A percentile compares a stretch with the other conserved stretches of the same genome.
Conservation (phyloP, 2,329 filamentous ascomycete genomes). For the Dissoconium aciculare region DNA sequence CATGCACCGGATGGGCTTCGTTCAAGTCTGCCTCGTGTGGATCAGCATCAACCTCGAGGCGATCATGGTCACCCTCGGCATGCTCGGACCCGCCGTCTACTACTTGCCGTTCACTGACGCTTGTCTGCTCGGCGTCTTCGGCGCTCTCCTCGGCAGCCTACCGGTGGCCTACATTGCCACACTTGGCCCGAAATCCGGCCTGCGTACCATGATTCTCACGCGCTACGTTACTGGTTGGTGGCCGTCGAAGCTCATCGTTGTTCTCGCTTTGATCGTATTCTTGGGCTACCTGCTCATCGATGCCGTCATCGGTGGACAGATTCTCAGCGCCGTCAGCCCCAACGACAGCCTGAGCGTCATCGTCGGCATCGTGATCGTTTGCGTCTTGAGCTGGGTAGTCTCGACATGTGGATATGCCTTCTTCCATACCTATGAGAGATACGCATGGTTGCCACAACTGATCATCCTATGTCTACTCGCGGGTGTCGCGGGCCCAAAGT, state of each 20-base stretch:
- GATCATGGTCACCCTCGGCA: conserved; percentile 50
- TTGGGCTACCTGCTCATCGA: conserved; percentile 47
- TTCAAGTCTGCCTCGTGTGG: conserved; percentile 45
- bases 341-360: conserved; percentile 45
- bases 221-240: conserved; percentile 48
- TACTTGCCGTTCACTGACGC: conserved; percentile 44
- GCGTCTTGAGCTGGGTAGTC: conserved; percentile 47
- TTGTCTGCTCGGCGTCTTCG: conserved; percentile 42
- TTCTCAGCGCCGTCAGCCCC: conserved; percentile 48
- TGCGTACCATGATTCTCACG: conserved; percentile 47
- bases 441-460: conserved; percentile 49
- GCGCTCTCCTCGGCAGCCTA: conserved; percentile 39
- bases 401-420: conserved; percentile 53
- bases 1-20: conserved; percentile 37
- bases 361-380: conserved; percentile 52
- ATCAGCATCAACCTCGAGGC: conserved; percentile 47
- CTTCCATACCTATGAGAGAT: conserved; percentile 56
- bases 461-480: conserved; percentile 47
- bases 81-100: conserved; percentile 46
- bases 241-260: conserved; percentile 47
- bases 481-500: conserved; percentile 45
- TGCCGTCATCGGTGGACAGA: conserved; percentile 52
- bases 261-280: conserved; percentile 48
- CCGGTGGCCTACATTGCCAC: conserved; percentile 46
- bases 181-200: conserved; percentile 46